Conservation (phyloP, 1,139 yeast species). For the Spathaspora sp. region DNA sequence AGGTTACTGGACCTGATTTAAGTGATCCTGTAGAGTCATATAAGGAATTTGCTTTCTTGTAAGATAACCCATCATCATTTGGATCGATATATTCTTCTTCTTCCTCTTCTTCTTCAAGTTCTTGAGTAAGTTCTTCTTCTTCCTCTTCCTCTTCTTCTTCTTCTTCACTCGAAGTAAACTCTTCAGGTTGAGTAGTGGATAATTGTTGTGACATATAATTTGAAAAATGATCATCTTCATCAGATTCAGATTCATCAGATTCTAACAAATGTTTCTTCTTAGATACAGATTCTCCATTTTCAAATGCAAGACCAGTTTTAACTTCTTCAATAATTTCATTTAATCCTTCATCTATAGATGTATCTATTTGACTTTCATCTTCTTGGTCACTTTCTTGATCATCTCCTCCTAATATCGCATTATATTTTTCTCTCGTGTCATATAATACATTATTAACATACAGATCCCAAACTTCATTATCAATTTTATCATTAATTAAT, state of each 20-base stretch:
- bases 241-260: slow-evolving; percentile 29
- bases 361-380: slow-evolving; percentile 37
- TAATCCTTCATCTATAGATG: slow-evolving; percentile 48
- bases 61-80: slow-evolving; percentile 77
- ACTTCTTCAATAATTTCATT: slow-evolving; percentile 45
- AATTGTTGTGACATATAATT: slow-evolving; percentile 84
- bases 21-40: slow-evolving; percentile 46
- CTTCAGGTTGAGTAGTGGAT: slow-evolving; percentile 50
- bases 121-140: slow-evolving; percentile 9
- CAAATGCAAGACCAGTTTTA: slow-evolving; percentile 36
- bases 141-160: slow-evolving; percentile 12
- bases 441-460: slow-evolving; percentile 83
- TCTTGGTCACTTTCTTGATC: slow-evolving; percentile 40
- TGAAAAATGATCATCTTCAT: slow-evolving; percentile 52
- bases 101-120: slow-evolving; percentile 47
- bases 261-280: slow-evolving; percentile 19
- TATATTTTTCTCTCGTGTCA: slow-evolving; percentile 90
- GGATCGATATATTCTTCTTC: slow-evolving; percentile 76
- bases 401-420: slow-evolving; percentile 88
- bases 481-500: slow-evolving; percentile 57
- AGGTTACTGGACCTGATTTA: slow-evolving; percentile 6
- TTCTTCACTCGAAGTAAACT: slow-evolving; percentile 22
- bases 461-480: slow-evolving; percentile 71
- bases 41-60: slow-evolving; percentile 62
- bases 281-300: slow-evolving; percentile 15